phyloP scores from a whole-genome alignment of 2,329 filamentous ascomycete species.

The Penicillium sp. region DNA sequence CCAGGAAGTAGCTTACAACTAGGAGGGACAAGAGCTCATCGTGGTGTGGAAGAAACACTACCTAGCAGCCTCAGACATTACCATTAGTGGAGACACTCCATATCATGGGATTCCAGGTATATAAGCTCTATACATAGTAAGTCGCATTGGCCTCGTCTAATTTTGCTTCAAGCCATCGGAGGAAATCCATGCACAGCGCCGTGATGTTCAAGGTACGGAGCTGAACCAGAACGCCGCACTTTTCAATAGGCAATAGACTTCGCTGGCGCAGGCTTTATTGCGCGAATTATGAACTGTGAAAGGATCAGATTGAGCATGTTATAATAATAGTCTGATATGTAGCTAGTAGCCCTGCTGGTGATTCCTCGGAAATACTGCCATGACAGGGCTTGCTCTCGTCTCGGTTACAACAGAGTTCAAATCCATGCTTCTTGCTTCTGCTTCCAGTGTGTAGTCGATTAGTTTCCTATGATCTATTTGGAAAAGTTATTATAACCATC shows the following conservation, averaged over 20 bases:
- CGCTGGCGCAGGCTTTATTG: neutral
- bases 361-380: too few species aligned
- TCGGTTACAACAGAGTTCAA: neutral
- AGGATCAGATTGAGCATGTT: neutral
- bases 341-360: too few species aligned
- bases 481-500: neutral
- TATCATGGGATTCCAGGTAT: neutral
- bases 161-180: neutral
- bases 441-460: neutral
- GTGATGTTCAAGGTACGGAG: neutral
- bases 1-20: too few species aligned
- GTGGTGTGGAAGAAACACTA: neutral
- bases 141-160: neutral
- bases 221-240: neutral
- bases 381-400: neutral
- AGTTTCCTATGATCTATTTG: neutral
- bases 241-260: neutral
- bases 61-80: neutral
- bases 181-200: neutral
- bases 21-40: too few species aligned
- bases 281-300: neutral
- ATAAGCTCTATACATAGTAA: neutral
- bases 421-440: neutral
- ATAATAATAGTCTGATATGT: too few species aligned
- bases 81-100: neutral